Conservation (phyloP, 495 filamentous ascomycete species). For the Penicillium nucicola region DNA sequence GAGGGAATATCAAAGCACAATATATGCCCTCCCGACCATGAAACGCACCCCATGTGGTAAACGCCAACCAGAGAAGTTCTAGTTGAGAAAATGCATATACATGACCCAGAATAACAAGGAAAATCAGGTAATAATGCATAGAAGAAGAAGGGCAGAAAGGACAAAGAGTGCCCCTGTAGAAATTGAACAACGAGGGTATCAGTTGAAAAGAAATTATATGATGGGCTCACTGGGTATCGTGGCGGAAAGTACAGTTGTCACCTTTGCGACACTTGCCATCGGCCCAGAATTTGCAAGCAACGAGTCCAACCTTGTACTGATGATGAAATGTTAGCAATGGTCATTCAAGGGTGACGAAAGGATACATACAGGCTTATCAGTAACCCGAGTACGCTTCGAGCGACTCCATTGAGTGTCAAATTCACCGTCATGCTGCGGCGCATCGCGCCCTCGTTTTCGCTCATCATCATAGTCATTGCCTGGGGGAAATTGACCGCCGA, state of each 20-base stretch:
- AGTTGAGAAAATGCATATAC: conserved; percentile 3
- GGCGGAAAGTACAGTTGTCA: conserved; percentile 79
- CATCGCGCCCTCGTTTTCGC: conserved; percentile 43
- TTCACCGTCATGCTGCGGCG: conserved; percentile 25
- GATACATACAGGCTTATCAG: conserved; percentile 34
- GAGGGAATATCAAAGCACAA: neutral
- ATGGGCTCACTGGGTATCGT: conserved; percentile 35
- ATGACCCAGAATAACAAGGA: conserved; percentile 1
- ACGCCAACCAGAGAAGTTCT: conserved; percentile 7
- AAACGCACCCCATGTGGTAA: neutral
- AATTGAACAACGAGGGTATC: conserved; percentile 1
- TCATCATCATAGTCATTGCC: conserved; percentile 38
- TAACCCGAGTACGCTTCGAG: conserved; percentile 33
- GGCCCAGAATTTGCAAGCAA: conserved; percentile 73
- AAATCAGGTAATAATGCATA: conserved; percentile 1
- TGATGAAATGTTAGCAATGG: conserved; percentile 13
- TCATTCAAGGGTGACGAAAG: neutral
- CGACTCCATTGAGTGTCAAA: conserved; percentile 29
- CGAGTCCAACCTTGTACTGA: conserved; percentile 40
- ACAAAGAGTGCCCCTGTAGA: neutral
- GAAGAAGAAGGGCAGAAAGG: neutral
- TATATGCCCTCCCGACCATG: conserved; percentile 4
- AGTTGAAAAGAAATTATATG: conserved; percentile 4
- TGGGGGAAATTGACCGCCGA: conserved; percentile 27
- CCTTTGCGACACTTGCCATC: conserved; percentile 82